These are phyloP conservation scores for Gryganskiella cystojenkinii DNA, from an alignment of 192 early-diverging fungal species.

Conservation along the genomic window DNA sequence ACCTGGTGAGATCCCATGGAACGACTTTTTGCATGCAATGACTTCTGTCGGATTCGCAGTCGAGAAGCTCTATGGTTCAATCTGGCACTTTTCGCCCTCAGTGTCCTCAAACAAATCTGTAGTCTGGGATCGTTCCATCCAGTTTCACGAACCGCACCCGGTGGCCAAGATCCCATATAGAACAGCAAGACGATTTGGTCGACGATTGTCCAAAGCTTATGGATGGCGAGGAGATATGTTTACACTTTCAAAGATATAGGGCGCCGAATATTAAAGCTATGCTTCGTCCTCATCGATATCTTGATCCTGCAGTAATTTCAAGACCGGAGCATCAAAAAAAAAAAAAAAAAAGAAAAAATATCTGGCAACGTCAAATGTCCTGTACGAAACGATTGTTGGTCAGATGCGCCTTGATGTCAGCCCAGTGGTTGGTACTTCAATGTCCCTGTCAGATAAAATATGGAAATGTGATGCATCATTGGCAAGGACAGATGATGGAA, in stretches of 20 bases:
- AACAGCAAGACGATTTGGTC: conserved; percentile 27
- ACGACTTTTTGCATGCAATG: conserved; percentile 48
- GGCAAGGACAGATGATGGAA: too few relatives aligned
- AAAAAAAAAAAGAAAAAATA: too few relatives aligned
- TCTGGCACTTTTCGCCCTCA: conserved; percentile 46
- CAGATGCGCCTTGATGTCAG: too few relatives aligned
- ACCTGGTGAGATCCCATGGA: conserved; percentile 46
- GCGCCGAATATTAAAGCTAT: too few relatives aligned
- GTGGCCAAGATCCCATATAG: conserved; percentile 37
- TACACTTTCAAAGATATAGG: not conserved
- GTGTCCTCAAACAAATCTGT: conserved; percentile 17
- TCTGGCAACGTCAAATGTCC: too few relatives aligned
- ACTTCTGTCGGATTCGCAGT: conserved; percentile 21
- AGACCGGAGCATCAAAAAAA: too few relatives aligned
- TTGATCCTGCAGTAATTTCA: too few relatives aligned
- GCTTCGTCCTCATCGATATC: too few relatives aligned
- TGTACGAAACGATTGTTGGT: too few relatives aligned
- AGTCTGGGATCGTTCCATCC: conserved; percentile 36
- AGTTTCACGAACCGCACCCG: conserved; percentile 42
- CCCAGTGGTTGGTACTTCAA: too few relatives aligned
- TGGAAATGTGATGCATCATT: too few relatives aligned
- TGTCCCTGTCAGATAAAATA: too few relatives aligned
- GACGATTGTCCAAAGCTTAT: conserved; percentile 27
- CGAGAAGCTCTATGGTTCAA: conserved; percentile 35
- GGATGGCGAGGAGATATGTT: conserved; percentile 40